Evolutionary conservation across 1,284 basidiomycete species (phyloP), one percentile per base, ranked within the genome.

Genomic region (Anthracocystis walkeri): DNA sequence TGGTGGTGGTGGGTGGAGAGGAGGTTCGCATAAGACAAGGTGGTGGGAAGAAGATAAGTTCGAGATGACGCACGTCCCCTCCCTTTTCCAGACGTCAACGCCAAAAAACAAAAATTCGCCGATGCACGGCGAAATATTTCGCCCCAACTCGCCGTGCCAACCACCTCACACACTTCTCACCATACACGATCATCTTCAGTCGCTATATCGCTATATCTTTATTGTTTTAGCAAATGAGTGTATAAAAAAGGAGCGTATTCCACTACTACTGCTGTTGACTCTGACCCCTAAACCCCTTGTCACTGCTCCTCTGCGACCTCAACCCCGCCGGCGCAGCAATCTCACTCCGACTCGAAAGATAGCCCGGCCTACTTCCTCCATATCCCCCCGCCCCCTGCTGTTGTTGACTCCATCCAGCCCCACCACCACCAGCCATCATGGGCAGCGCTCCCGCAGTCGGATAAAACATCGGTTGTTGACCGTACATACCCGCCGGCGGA

Each of bases 271-370:
- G 40, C 25, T 69, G 56, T 33, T 52, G 58, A 21, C 53, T 27
- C 27, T 61, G 58, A n/a, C 35, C 35, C 18, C 53, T 14, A 27
- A 60, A 27, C 18, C 56, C 60, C 25, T 49, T 41, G 11, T 64
- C 66, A 11, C n/a, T 52, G 40, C 56, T 69, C 18, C 61, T 56
- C 16, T 69, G 66, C 7, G 51, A 46, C 38, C 66, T 56, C 48
- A 69, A 41, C 41, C 27, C 44, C 0, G 38, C 29, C 0, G 66
- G 41, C 27, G 51, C n/a, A n/a, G 41, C 66, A n/a, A 69, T 59
- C 55, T 69, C 66, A 7, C 60, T 64, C 31, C 66, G 35, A 1
- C 57, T 56, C 27, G 52, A 35, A 1, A 57, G 10, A 53, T 59
- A 64, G 7, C 35, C 46, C 12, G 52, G 51, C 27, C 66, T 55